Percentiles rank a stretch among this genome's conserved stretches.
These are phyloP conservation scores for Penicillium daleae DNA, from an alignment of 495 filamentous ascomycete species.

Conservation along the genomic window DNA sequence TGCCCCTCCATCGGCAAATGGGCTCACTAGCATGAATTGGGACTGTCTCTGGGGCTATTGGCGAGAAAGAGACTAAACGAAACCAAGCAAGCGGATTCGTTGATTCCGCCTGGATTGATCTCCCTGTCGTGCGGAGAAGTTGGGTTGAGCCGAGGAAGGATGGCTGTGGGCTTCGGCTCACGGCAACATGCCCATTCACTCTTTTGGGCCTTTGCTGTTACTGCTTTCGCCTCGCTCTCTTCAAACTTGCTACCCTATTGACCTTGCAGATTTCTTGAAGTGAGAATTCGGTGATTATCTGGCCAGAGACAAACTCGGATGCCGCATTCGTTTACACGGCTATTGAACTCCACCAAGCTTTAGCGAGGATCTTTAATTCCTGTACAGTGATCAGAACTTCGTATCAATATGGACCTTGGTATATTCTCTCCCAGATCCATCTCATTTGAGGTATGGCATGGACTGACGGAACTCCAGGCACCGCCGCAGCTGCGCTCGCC, in stretches of 20 bases:
- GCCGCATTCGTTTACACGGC: no score
- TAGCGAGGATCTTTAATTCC: not conserved
- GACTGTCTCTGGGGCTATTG: not conserved
- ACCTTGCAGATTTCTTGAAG: not conserved
- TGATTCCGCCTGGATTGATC: conserved; percentile 2
- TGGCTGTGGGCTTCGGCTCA: not conserved
- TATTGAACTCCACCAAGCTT: not conserved
- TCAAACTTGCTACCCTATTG: not conserved
- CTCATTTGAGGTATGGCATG: not conserved
- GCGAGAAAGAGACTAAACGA: not conserved
- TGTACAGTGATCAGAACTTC: not conserved
- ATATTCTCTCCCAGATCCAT: not conserved
- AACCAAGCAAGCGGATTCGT: conserved; percentile 6
- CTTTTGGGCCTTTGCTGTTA: not conserved
- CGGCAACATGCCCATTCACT: not conserved
- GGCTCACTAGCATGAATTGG: not conserved
- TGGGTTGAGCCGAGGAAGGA: conserved; percentile 2
- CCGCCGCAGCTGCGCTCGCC: conserved; percentile 40
- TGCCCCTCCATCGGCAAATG: conserved; percentile 4
- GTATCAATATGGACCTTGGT: conserved; percentile 18
- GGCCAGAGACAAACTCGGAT: no score
- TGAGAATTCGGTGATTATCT: not conserved
- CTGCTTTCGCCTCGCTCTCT: not conserved
- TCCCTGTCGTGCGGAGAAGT: conserved; percentile 2
- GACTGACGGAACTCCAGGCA: conserved; percentile 10